Conservation (phyloP, 2,329 filamentous ascomycete species). For the Alternaria sp. region DNA sequence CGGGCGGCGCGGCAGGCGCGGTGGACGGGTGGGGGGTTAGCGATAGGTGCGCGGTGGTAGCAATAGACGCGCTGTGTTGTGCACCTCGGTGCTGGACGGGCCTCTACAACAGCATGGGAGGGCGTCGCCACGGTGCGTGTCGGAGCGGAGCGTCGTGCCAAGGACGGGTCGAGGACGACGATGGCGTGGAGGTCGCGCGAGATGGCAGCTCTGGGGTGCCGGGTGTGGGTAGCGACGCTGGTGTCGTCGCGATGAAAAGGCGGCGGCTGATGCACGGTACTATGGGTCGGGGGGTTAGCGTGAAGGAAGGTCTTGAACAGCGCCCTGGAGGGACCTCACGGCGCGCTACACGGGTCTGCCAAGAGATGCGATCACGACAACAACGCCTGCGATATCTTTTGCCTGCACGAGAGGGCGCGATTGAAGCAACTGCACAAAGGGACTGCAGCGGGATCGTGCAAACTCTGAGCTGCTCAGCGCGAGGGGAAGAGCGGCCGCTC, state of each 20-base stretch:
- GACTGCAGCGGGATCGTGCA: neutral
- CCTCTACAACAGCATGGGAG: constrained; percentile 38
- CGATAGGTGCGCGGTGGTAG: constrained; percentile 19
- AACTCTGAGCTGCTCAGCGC: constrained; percentile 4
- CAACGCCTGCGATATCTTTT: neutral
- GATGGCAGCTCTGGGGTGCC: constrained; percentile 5
- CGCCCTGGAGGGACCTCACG: constrained; percentile 8
- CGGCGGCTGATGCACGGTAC: constrained; percentile 24
- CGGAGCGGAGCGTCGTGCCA: constrained; percentile 22
- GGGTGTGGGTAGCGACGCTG: constrained; percentile 12
- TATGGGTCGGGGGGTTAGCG: constrained; percentile 17
- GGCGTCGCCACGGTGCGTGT: constrained; percentile 34
- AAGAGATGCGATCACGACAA: constrained; percentile 15
- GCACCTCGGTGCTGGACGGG: constrained; percentile 35
- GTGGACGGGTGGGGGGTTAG: constrained; percentile 19
- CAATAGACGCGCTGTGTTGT: constrained; percentile 20
- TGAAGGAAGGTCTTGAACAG: constrained; percentile 18
- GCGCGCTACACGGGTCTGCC: constrained; percentile 13
- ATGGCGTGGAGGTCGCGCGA: constrained; percentile 11
- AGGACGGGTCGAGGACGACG: constrained; percentile 5
- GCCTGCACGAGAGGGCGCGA: constrained; percentile 10
- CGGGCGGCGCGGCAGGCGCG: constrained; percentile 26
- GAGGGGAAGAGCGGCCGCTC: constrained; percentile 14
- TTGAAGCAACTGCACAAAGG: neutral
- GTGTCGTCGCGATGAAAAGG: constrained; percentile 19